These are phyloP conservation scores for Apiospora koreana DNA, from an alignment of 2,329 filamentous ascomycete species.

Conservation along the genomic window DNA sequence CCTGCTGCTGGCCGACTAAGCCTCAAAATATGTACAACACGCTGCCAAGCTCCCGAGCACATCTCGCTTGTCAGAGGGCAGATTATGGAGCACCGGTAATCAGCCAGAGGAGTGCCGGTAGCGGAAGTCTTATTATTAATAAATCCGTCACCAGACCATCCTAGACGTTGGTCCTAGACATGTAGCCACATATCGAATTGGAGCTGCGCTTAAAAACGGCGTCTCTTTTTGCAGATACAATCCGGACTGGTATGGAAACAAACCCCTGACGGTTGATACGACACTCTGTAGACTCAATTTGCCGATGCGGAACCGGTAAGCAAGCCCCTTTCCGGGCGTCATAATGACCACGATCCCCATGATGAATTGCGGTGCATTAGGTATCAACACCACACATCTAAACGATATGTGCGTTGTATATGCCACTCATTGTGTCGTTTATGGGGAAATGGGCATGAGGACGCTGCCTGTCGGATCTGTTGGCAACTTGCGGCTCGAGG, in stretches of 20 bases:
- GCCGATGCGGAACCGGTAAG: not conserved
- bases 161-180: not conserved
- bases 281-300: not conserved
- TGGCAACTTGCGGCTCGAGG: too few relatives aligned
- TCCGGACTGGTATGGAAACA: not conserved
- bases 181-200: not conserved
- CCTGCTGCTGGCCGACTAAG: not conserved
- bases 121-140: not conserved
- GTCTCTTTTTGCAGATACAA: not conserved
- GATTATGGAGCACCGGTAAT: not conserved
- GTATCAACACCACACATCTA: not conserved
- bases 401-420: not conserved
- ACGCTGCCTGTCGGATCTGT: too few relatives aligned
- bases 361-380: not conserved
- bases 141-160: not conserved
- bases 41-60: not conserved
- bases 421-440: not conserved
- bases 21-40: not conserved
- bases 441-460: not conserved
- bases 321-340: not conserved
- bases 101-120: not conserved
- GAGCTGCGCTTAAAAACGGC: not conserved
- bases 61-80: not conserved
- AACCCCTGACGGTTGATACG: not conserved
- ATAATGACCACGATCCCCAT: not conserved